These are phyloP conservation scores for Vitis hybrid DNA, from an alignment of 177 flowering plant genomes.

Conservation along the genomic window DNA sequence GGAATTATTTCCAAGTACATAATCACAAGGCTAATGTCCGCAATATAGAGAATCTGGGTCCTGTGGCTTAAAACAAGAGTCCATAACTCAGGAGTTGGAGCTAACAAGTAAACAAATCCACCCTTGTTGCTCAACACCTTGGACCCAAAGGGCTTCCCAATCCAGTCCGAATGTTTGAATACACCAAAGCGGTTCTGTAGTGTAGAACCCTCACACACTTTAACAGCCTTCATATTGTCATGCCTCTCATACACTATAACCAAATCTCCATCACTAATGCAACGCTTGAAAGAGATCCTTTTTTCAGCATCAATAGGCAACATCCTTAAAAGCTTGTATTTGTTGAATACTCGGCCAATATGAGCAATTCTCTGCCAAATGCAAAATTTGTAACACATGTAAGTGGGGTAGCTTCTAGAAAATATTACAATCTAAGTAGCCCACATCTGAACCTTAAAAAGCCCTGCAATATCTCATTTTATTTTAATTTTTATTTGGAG, in stretches of 20 bases:
- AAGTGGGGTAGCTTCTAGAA: too few species aligned
- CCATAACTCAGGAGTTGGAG: conserved; percentile 95
- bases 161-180: conserved; percentile 84
- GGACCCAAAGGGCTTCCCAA: conserved; percentile 83
- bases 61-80: conserved; percentile 91
- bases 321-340: conserved; percentile 27
- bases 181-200: conserved; percentile 85
- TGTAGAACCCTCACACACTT: conserved; percentile 56
- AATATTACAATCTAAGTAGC: too few species aligned
- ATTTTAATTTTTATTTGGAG: too few species aligned
- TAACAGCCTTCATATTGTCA: conserved; percentile 74
- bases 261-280: conserved; percentile 63
- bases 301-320: conserved; percentile 40
- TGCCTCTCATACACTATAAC: conserved; percentile 86
- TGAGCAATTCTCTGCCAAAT: too few species aligned
- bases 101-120: conserved; percentile 78
- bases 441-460: too few species aligned
- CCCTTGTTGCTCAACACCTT: conserved; percentile 83
- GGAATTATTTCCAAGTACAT: conserved; percentile 82
- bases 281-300: conserved; percentile 48
- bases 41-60: conserved; percentile 94
- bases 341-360: too few species aligned
- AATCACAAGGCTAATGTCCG: conserved; percentile 85
- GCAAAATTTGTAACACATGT: too few species aligned
- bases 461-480: too few species aligned